These are phyloP conservation scores for Linnemannia schmuckeri DNA, from an alignment of 192 early-diverging fungal genomes.

Conservation along the genomic window DNA sequence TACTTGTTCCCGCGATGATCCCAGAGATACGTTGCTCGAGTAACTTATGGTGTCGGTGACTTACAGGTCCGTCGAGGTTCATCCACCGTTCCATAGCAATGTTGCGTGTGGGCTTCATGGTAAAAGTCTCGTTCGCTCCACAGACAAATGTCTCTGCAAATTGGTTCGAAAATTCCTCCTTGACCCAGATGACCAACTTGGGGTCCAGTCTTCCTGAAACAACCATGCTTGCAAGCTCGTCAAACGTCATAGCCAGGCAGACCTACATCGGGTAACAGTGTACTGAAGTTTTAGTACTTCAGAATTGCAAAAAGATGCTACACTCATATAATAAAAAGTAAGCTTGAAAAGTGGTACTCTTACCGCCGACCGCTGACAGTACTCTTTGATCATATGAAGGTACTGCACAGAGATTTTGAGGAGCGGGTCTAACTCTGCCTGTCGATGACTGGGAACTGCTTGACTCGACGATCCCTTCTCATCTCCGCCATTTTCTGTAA, in stretches of 20 bases:
- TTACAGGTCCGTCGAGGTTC: constrained; percentile 63
- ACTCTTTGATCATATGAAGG: constrained; percentile 66
- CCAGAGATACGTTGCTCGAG: neutral
- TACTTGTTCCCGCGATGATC: neutral
- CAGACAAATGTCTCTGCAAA: constrained; percentile 73
- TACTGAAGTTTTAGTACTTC: constrained; percentile 13
- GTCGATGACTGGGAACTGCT: constrained; percentile 32
- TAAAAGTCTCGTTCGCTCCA: constrained; percentile 53
- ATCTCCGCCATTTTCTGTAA: constrained; percentile 23
- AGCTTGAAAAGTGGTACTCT: neutral
- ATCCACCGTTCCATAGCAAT: constrained; percentile 58
- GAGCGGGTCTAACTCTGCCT: constrained; percentile 45
- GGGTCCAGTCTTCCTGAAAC: constrained; percentile 62
- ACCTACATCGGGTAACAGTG: constrained; percentile 60
- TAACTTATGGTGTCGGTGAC: neutral
- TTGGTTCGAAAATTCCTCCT: constrained; percentile 70
- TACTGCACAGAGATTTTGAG: constrained; percentile 69
- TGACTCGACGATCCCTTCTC: constrained; percentile 53
- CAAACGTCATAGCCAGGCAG: constrained; percentile 78
- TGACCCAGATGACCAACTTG: constrained; percentile 75
- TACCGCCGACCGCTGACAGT: constrained; percentile 61
- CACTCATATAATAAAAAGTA: neutral
- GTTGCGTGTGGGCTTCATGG: constrained; percentile 21
- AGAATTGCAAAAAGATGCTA: neutral
- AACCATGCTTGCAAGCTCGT: constrained; percentile 80